Percentiles rank a stretch among this genome's conserved stretches.
Conservation (phyloP, 202 grass and related monocot species). For the Elaeis oleifera region DNA sequence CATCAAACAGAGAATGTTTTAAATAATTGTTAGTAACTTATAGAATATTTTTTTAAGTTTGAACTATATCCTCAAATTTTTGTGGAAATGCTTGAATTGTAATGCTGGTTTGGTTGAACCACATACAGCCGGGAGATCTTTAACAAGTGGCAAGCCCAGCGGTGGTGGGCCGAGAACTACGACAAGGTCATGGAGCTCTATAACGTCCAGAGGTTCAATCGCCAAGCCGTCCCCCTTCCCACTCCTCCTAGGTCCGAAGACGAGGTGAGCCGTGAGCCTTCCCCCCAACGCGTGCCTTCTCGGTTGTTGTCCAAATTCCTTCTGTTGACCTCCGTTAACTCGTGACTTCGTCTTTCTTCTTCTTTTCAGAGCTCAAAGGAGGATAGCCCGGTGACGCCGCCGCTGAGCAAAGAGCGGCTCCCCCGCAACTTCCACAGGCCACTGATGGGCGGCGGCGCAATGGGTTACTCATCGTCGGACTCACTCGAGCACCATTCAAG, state of each 20-base stretch:
- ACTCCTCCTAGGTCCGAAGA: constrained; percentile 63
- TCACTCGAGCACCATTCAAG: constrained; percentile 57
- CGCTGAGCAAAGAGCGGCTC: constrained; percentile 45
- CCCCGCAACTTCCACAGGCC: constrained; percentile 42
- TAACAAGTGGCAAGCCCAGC: constrained; percentile 75
- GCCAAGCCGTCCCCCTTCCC: constrained; percentile 45
- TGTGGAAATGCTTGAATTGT: background rate
- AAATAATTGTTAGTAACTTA: too few relatives aligned
- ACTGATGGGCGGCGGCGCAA: constrained; percentile 28
- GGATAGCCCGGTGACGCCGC: constrained; percentile 52
- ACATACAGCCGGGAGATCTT: constrained; percentile 57
- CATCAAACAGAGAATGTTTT: too few relatives aligned
- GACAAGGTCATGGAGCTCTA: constrained; percentile 81
- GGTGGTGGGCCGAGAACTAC: constrained; percentile 89
- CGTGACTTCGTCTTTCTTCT: too few relatives aligned
- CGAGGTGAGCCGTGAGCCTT: constrained; percentile 22
- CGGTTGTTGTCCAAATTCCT: too few relatives aligned
- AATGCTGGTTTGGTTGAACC: constrained; percentile 5
- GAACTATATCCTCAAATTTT: too few relatives aligned
- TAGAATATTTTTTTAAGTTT: too few relatives aligned
- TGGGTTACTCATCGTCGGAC: constrained; percentile 65
- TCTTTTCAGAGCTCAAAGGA: constrained; percentile 51
- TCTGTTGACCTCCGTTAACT: too few relatives aligned
- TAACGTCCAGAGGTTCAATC: constrained; percentile 71
- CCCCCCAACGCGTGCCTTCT: too few relatives aligned